Conservation (phyloP, 106 monocot genomes). For the Narthecium ossifragum region DNA sequence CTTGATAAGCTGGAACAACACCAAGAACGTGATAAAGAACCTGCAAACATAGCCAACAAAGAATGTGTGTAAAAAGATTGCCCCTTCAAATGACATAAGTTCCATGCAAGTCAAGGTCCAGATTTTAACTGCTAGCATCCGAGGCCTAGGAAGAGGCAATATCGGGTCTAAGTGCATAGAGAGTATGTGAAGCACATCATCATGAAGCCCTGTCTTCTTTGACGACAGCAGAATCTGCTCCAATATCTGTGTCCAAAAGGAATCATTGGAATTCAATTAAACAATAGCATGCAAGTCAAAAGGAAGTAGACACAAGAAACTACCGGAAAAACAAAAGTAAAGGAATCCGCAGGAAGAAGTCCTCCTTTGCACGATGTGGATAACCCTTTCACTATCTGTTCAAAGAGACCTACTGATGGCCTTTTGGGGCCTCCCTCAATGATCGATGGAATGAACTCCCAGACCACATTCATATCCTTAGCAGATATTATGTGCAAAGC, state of each 20-base stretch:
- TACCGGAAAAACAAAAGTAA: constrained; percentile 94
- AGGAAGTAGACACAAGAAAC: neutral
- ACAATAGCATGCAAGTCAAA: neutral
- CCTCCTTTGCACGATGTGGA: constrained; percentile 61
- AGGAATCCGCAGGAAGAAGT: constrained; percentile 96
- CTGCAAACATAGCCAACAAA: constrained; percentile 29
- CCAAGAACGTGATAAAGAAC: constrained; percentile 89
- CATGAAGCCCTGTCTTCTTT: constrained; percentile 86
- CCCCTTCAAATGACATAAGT: no score
- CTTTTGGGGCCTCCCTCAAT: constrained; percentile 21
- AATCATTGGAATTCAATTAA: neutral
- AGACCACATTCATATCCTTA: constrained; percentile 27
- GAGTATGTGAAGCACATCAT: constrained; percentile 73
- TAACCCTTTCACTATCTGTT: constrained; percentile 57
- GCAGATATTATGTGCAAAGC: constrained; percentile 57
- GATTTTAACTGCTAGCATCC: constrained; percentile 74
- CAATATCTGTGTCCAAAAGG: constrained; percentile 48
- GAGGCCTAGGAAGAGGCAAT: constrained; percentile 86
- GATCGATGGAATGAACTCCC: constrained; percentile 35
- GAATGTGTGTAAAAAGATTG: no score
- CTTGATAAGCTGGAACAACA: constrained; percentile 72
- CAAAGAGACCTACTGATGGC: constrained; percentile 51
- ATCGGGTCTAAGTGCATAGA: constrained; percentile 92
- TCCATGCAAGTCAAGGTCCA: neutral
- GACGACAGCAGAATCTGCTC: constrained; percentile 77